These are phyloP conservation scores for Thermomyces lanuginosus DNA, from an alignment of 2,329 filamentous ascomycete species.

Conservation along the genomic window DNA sequence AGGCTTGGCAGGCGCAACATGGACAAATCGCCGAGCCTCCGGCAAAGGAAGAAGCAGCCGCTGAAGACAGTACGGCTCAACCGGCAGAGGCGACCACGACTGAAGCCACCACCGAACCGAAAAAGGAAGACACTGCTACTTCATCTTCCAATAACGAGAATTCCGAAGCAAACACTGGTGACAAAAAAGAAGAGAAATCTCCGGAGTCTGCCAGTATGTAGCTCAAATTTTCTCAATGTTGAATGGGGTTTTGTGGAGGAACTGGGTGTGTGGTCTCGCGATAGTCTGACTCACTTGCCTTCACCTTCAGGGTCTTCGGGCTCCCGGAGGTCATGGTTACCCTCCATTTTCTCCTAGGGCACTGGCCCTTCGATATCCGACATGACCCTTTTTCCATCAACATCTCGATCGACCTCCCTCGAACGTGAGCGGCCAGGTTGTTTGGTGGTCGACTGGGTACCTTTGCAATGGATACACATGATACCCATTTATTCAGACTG, in stretches of 20 bases:
- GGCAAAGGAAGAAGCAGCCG: slow-evolving; percentile 15
- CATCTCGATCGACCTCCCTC: too few species aligned
- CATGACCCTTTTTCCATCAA: too few species aligned
- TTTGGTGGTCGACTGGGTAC: too few species aligned
- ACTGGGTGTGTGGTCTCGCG: too few species aligned
- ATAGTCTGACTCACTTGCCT: too few species aligned
- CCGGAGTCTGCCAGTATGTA: slow-evolving; percentile 6
- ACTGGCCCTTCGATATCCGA: too few species aligned
- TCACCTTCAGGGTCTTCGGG: slow-evolving; percentile 5
- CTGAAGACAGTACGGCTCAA: slow-evolving; percentile 3
- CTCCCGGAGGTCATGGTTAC: slow-evolving; percentile 6
- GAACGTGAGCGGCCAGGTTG: too few species aligned
- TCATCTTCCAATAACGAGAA: too few species aligned
- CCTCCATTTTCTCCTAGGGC: slow-evolving; percentile 5
- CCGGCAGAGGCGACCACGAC: too few species aligned
- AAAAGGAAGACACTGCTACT: slow-evolving; percentile 4
- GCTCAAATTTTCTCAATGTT: slow-evolving; percentile 2
- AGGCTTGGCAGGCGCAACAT: slow-evolving; percentile 45
- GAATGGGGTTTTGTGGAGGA: too few species aligned
- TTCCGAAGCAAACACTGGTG: too few species aligned
- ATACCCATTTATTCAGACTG: not conserved
- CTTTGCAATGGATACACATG: not conserved
- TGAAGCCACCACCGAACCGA: not conserved
- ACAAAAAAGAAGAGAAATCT: slow-evolving; percentile 1
- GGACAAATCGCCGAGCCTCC: slow-evolving; percentile 36